Base-by-base conservation (phyloP, 2,329 filamentous ascomycete genomes). In the Bisporella sp. region DNA sequence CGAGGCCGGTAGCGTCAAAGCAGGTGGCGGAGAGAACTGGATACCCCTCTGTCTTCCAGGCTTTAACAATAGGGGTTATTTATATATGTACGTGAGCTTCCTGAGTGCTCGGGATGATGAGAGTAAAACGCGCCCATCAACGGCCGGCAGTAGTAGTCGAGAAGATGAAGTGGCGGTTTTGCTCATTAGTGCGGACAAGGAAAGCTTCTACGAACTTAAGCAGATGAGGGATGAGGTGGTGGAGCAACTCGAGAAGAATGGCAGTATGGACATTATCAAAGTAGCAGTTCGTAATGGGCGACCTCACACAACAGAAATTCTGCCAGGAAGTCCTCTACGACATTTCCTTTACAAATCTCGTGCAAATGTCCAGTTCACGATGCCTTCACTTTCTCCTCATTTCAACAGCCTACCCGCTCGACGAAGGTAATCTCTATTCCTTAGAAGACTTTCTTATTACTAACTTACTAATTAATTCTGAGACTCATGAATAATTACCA, bases 51-150 rank as follows among this genome's bases (percentile, higher is more conserved):
- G 93, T 62, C 77, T 99, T 3, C 95, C 93, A 0, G 92, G 91
- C 5, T 99, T 99, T 72, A 99, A 99, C 71, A 97, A 89, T 67
- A 87, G 84, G 47, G 95, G 93, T 30, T 99, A 95, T 65, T 77
- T 99, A 1, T 96, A 99, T 72, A 97, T 99, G 90, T 99, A 97
- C 64, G 93, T 99, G 65, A 96, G 89, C 73, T 99, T 97, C 67
- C 79, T 99, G 54, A 83, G 89, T 59, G 74, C 80, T 37, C 73
- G 76, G 41, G 68, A 74, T 29, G 73, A 71, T n/a, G 63, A 68
- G 32, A 71, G 68, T 54, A 60, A 47, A 57, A 29, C 47, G n/a
- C 81, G 9, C 77, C 81, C 30, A 83, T 85, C 69, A 82, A 86
- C 66, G 81, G 79, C 61, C 81, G 76, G 35, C 80, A 83, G 31